phyloP scores from a whole-genome alignment of 805 yeast species.

The Yamadazyma sp. region DNA sequence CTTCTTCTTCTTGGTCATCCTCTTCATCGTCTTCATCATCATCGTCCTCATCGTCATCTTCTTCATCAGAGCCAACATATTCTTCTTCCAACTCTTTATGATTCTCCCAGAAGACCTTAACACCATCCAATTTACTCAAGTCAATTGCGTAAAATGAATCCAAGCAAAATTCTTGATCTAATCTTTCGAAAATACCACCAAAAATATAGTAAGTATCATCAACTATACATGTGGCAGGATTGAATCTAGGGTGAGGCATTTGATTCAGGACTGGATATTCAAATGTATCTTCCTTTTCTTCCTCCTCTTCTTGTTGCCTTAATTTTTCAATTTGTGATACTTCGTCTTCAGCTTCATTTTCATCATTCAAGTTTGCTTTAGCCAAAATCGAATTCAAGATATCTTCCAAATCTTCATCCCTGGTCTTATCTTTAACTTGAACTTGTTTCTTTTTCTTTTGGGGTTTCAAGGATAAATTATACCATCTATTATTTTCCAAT shows the following conservation, averaged over 20 bases:
- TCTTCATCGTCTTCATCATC: conserved; percentile 64
- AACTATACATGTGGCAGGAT: conserved; percentile 78
- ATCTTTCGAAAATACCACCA: conserved; percentile 89
- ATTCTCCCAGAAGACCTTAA: conserved; percentile 88
- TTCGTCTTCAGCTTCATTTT: conserved; percentile 48
- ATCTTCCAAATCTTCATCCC: conserved; percentile 81
- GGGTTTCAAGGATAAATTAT: conserved; percentile 61
- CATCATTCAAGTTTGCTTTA: conserved; percentile 67
- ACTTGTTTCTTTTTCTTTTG: conserved; percentile 48
- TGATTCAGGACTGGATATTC: conserved; percentile 57
- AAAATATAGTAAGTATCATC: conserved; percentile 80
- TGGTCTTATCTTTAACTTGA: conserved; percentile 44
- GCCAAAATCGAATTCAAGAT: conserved; percentile 70
- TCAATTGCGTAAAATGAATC: conserved; percentile 87
- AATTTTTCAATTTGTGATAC: conserved; percentile 34
- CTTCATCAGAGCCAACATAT: conserved; percentile 62
- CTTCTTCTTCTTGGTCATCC: conserved; percentile 34
- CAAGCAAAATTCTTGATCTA: conserved; percentile 79
- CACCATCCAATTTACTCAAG: conserved; percentile 82
- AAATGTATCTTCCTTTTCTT: conserved; percentile 35
- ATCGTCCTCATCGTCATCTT: conserved; percentile 46
- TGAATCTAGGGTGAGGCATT: conserved; percentile 87
- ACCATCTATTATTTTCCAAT: conserved; percentile 87
- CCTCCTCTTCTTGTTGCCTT: conserved; percentile 37
- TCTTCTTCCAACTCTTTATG: conserved; percentile 53